Base-by-base conservation (phyloP, 169 alveolate genomes). In the Condylostoma magnum region DNA sequence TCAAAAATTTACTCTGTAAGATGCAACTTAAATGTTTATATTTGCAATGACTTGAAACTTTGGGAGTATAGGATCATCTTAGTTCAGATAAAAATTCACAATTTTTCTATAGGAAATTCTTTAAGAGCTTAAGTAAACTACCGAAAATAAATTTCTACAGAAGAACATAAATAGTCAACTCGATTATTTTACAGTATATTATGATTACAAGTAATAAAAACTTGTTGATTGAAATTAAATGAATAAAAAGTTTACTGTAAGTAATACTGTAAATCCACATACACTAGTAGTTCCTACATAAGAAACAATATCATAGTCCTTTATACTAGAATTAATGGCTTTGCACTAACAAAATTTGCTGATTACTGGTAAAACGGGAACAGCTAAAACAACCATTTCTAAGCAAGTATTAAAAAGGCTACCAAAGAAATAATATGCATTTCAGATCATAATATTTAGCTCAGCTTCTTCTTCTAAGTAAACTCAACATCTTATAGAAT, bases 331-430 rank as follows among this genome's bases (percentile, higher is more conserved):
- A 38, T 77, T 79, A 28, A 78, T 91, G 15, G 80, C 83, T 15
- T 71, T 79, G 36, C 77, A 83, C 69, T 84, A 84, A 31, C 81
- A 84, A 63, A 94, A 86, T 75, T 60, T 87, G 38, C 78, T 95
- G 54, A 78, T 95, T 63, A 83, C 93, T 44, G 98, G 98, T 0
- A 95, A 96, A 10, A 92, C 98, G 2, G 98, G 98, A 20, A 91
- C 96, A 18, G 98, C 97, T 56, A 95, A 95, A 72, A 89, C 97
- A 18, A 89, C 84, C 30, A 76, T 90, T 18, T 83, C 86, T 27
- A 92, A 83, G 60, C 88, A 89, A 71, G 54, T 86, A 10, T 68
- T 76, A 27, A 79, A 71, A 33, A 83, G 84, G 65, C 55, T 73
- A 57, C 80, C 82, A 58, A 89, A 83, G 34, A 51, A 76, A 37